Percentiles rank a stretch among this genome's conserved stretches.
phyloP scores from a whole-genome alignment of 345 rosid genomes.

The Melaleuca quinquenervia region DNA sequence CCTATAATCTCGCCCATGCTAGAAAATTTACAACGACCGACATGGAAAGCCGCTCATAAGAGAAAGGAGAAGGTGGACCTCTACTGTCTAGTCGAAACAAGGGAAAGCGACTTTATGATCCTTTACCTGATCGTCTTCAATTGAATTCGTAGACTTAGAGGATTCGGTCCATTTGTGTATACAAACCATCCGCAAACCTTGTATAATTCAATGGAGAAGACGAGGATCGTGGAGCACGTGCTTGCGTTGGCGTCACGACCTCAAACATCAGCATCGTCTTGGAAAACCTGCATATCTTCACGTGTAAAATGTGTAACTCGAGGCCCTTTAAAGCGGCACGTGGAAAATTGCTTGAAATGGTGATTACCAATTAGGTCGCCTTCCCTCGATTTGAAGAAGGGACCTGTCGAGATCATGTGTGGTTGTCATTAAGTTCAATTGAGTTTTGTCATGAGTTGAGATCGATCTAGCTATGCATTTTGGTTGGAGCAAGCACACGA shows the following conservation, averaged over 20 bases:
- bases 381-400: not conserved
- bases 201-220: not conserved
- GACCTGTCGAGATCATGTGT: not conserved
- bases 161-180: not conserved
- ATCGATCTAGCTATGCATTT: not conserved
- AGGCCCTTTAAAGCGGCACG: conserved; percentile 1
- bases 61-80: not conserved
- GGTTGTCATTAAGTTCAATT: not conserved
- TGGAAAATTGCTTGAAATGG: conserved; percentile 10
- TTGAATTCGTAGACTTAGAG: not conserved
- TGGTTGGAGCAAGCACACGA: not conserved
- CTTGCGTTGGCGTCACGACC: not conserved
- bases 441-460: not conserved
- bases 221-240: not conserved
- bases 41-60: not conserved
- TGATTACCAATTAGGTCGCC: not conserved
- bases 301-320: not conserved
- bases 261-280: not conserved
- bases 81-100: not conserved
- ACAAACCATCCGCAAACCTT: not conserved
- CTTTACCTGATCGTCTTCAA: not conserved
- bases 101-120: not conserved
- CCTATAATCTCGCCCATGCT: not conserved
- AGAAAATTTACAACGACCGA: not conserved
- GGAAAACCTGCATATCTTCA: not conserved